Conservation (phyloP, 2,329 filamentous ascomycete genomes). For the Ophiostoma sp. region DNA sequence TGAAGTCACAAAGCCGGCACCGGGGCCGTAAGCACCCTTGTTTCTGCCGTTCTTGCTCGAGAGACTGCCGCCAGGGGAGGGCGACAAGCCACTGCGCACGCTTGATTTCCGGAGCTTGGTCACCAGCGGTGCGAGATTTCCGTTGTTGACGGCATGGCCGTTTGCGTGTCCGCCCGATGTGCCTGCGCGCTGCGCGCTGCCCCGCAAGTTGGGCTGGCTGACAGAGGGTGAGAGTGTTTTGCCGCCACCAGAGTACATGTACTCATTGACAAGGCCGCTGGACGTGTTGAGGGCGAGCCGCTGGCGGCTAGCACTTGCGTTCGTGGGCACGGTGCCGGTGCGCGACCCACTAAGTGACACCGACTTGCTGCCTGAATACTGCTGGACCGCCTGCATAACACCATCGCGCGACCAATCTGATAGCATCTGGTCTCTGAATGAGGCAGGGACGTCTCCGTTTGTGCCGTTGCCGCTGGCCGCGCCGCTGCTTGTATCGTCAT, state of each 20-base stretch:
- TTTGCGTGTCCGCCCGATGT: conserved; percentile 26
- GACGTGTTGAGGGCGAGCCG: conserved; percentile 50
- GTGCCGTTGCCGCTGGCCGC: conserved; percentile 31
- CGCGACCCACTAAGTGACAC: conserved; percentile 72
- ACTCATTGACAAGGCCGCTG: conserved; percentile 29
- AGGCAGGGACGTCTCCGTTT: conserved; percentile 57
- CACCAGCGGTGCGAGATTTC: conserved; percentile 34
- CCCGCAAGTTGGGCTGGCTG: conserved; percentile 48
- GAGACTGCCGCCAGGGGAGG: conserved; percentile 34
- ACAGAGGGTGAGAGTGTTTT: conserved; percentile 42
- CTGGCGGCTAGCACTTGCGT: conserved; percentile 36
- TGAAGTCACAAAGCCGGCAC: conserved; percentile 50
- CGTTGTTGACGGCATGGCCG: conserved; percentile 18
- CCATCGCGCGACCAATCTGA: conserved; percentile 73
- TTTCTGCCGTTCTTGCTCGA: conserved; percentile 30
- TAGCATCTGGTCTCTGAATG: conserved; percentile 69
- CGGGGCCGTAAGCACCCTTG: conserved; percentile 25
- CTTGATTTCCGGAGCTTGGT: conserved; percentile 51
- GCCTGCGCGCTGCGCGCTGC: conserved; percentile 41
- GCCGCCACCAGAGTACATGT: conserved; percentile 28
- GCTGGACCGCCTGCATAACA: conserved; percentile 57
- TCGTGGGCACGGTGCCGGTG: conserved; percentile 53
- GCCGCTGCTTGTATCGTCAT: neutral
- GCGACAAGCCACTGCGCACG: conserved; percentile 48
- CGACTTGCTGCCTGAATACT: conserved; percentile 62